Conservation (phyloP, 805 yeast species). For the Kodamaea restingae region DNA sequence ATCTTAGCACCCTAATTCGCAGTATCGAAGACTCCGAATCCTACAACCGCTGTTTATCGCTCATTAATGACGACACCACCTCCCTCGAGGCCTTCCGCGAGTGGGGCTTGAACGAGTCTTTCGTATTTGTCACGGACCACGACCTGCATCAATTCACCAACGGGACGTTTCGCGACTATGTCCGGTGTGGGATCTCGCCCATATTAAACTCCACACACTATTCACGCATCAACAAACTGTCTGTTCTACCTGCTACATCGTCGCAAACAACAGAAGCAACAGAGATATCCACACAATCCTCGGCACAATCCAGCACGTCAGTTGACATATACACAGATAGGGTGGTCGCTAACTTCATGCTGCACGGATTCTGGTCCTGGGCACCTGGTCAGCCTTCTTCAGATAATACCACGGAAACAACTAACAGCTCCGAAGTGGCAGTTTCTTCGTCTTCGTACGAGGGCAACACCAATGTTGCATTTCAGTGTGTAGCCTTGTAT, state of each 20-base stretch:
- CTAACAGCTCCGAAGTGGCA: too few relatives aligned
- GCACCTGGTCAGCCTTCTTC: slow-evolving; percentile 47
- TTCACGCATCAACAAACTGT: not conserved
- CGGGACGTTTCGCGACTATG: slow-evolving; percentile 31
- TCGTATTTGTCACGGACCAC: slow-evolving; percentile 32
- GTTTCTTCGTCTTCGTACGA: not conserved
- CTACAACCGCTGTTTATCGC: slow-evolving; percentile 1
- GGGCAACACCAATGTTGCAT: slow-evolving; percentile 20
- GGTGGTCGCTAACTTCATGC: slow-evolving; percentile 24
- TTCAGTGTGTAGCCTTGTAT: slow-evolving; percentile 40
- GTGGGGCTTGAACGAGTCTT: not conserved
- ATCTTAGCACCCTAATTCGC: not conserved
- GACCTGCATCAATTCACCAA: slow-evolving; percentile 34
- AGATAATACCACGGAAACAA: slow-evolving; percentile 39
- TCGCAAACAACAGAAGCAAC: too few relatives aligned
- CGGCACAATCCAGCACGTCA: too few relatives aligned
- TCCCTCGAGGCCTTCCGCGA: not conserved
- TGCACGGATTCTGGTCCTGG: slow-evolving; percentile 70
- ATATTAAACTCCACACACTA: slow-evolving; percentile 41
- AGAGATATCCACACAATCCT: too few relatives aligned
- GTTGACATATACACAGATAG: slow-evolving; percentile 3
- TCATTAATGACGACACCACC: not conserved
- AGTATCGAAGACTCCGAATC: not conserved
- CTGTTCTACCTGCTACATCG: too few relatives aligned
- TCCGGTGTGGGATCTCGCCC: slow-evolving; percentile 64